These are phyloP conservation scores for Psilocybe cubensis DNA, from an alignment of 768 basidiomycete genomes.

Conservation along the genomic window DNA sequence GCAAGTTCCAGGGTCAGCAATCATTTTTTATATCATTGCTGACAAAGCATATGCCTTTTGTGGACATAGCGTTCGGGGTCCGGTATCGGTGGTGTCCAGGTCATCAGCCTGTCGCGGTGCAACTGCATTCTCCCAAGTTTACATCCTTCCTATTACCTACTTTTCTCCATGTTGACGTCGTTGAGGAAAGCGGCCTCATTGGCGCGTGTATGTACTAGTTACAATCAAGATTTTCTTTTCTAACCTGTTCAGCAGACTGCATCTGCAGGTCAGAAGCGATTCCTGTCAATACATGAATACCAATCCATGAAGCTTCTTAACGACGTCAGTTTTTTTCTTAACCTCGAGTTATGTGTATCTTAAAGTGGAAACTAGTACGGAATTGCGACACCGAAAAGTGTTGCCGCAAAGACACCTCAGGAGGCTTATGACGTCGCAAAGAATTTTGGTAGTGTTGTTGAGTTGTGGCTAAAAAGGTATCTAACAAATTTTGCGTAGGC, in stretches of 20 bases:
- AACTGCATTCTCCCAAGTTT: slow-evolving; percentile 21
- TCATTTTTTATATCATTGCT: slow-evolving; percentile 33
- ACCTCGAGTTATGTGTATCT: background rate
- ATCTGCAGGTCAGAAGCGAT: slow-evolving; percentile 85
- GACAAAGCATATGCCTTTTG: slow-evolving; percentile 40
- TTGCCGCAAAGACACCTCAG: slow-evolving; percentile 83
- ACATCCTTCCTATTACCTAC: slow-evolving; percentile 26
- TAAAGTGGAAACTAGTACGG: slow-evolving; percentile 69
- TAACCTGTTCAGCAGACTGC: slow-evolving; percentile 40
- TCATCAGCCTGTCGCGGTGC: slow-evolving; percentile 22
- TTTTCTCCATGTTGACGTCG: slow-evolving; percentile 61
- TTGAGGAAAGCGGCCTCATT: slow-evolving; percentile 66
- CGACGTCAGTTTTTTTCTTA: slow-evolving; percentile 56
- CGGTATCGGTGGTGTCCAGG: slow-evolving; percentile 7
- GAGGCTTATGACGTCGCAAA: slow-evolving; percentile 91
- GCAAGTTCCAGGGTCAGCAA: slow-evolving; percentile 10
- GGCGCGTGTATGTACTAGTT: slow-evolving; percentile 54
- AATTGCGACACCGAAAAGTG: slow-evolving; percentile 91
- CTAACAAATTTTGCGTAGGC: slow-evolving; percentile 44
- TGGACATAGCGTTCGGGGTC: slow-evolving; percentile 3
- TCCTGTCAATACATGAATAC: slow-evolving; percentile 97
- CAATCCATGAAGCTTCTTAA: slow-evolving; percentile 95
- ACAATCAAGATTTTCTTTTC: background rate
- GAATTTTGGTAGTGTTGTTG: slow-evolving; percentile 69
- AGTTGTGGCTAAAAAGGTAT: slow-evolving; percentile 5